Evolutionary conservation across 2,329 filamentous ascomycete species (phyloP).

Genomic region (Epichloe scottii): DNA sequence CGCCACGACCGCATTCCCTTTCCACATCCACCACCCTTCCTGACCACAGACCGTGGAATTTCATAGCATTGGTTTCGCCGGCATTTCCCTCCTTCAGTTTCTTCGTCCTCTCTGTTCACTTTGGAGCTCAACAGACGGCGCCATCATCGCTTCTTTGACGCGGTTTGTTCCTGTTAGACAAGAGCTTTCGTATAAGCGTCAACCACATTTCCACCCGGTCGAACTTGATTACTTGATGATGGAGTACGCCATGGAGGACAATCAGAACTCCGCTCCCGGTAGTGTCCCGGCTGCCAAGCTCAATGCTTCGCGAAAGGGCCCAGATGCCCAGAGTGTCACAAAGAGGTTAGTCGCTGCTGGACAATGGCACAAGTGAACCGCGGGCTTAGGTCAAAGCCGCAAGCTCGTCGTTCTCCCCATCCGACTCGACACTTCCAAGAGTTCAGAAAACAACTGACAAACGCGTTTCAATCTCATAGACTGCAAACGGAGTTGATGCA

Average conservation of each 20-base stretch:
- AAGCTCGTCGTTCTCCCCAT: background rate
- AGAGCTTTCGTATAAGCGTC: background rate
- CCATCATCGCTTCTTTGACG: background rate
- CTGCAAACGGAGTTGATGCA: slow-evolving; percentile 97
- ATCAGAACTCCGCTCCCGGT: slow-evolving; percentile 55
- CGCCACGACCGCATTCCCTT: too few relatives aligned
- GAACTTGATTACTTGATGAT: slow-evolving; percentile 13
- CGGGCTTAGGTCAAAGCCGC: background rate
- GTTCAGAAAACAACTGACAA: background rate
- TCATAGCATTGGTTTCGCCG: background rate
- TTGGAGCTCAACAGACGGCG: background rate
- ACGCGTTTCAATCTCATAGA: slow-evolving; percentile 32
- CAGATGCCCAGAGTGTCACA: slow-evolving; percentile 61
- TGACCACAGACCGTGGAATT: too few relatives aligned
- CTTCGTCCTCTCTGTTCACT: background rate
- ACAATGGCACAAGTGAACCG: background rate
- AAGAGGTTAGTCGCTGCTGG: slow-evolving; percentile 46
- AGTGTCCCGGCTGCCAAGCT: slow-evolving; percentile 51
- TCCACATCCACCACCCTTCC: too few relatives aligned
- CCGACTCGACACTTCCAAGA: background rate
- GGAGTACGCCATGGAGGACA: slow-evolving; percentile 38
- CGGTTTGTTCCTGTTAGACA: background rate
- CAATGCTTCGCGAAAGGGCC: slow-evolving; percentile 39
- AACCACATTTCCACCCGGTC: background rate
- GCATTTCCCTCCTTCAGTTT: background rate